Evolutionary conservation across 2,329 filamentous ascomycete genomes (phyloP), one percentile per base, ranked within the genome.

Genomic region (Aspergillus hortae): DNA sequence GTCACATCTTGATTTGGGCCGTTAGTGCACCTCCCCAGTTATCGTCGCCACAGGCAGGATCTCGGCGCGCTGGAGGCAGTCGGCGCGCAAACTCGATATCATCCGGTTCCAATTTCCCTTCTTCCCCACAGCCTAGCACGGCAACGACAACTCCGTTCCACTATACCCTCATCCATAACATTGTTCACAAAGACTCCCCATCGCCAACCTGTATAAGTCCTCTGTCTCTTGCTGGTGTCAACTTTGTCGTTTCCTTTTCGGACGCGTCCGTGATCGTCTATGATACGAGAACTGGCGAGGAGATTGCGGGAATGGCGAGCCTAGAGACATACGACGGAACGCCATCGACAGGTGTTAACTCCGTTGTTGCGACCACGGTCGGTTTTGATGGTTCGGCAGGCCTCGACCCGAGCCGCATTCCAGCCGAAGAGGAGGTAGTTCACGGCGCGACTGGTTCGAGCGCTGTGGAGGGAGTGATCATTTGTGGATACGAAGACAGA

Each of bases 401-500:
- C 23, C 71, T 79, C 40, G 87, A 91, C 61, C 79, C 84, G 35
- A 82, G 83, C 57, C 78, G 84, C 30, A 80, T 81, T 10, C 73
- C 88, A 41, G 76, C 77, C 2, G 81, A 86, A 50, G 90, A 95
- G 52, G 90, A 95, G 56, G 77, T 84, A 6, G 82, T 89, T 1
- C 87, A 87, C 41, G 90, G 91, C 1, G 90, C 92, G 5, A 97
- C 94, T 10, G 89, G 89, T 21, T 86, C 86, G 6, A 88, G 86
- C 51, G 88, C 88, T 32, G 86, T 96, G 1, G 92, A 96, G 71
- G 94, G 94, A 11, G 89, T 95, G 19, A 89, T 99, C 53, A 96
- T 99, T 59, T 95, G 89, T 56, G 94, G 94, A 58, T 92, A 99
- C 68, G 94, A 99, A 76, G 94, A 99, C 74, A 86, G 89, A 62